Evolutionary conservation across 1,139 yeast genomes (phyloP).

Genomic region (Hemisphaericaspora subhashii): DNA sequence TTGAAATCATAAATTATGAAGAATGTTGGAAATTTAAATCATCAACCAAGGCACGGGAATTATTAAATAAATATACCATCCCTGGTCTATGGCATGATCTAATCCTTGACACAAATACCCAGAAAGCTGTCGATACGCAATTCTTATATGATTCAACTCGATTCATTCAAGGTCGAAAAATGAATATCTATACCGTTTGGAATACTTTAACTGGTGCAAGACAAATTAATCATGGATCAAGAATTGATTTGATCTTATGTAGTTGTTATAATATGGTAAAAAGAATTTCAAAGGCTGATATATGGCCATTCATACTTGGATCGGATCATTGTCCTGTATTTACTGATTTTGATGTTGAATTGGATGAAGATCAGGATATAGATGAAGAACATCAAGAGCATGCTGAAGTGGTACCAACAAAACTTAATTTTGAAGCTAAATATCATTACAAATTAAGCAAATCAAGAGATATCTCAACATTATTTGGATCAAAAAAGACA

Average conservation of each 20-base stretch:
- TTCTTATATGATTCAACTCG: slow-evolving; percentile 69
- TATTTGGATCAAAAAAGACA: slow-evolving; percentile 34
- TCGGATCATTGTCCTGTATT: slow-evolving; percentile 95
- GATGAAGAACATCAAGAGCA: slow-evolving; percentile 6
- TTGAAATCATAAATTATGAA: slow-evolving; percentile 43
- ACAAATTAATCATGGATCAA: slow-evolving; percentile 81
- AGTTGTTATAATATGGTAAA: slow-evolving; percentile 13
- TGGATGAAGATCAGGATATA: slow-evolving; percentile 1
- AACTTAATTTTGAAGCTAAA: slow-evolving; percentile 58
- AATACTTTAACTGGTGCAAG: slow-evolving; percentile 77
- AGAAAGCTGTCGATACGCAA: slow-evolving; percentile 15
- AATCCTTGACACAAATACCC: not conserved
- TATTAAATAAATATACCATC: slow-evolving; percentile 41
- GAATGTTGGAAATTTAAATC: slow-evolving; percentile 44
- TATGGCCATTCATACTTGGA: slow-evolving; percentile 71
- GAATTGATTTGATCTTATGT: slow-evolving; percentile 68
- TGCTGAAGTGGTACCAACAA: not conserved
- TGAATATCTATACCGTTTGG: slow-evolving; percentile 89
- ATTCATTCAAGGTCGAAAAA: slow-evolving; percentile 50
- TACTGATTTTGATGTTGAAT: slow-evolving; percentile 54
- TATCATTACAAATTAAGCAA: slow-evolving; percentile 47
- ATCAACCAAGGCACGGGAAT: slow-evolving; percentile 40
- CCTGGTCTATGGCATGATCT: slow-evolving; percentile 16
- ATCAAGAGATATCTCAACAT: slow-evolving; percentile 51
- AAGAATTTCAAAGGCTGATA: slow-evolving; percentile 50